Base-by-base conservation (phyloP, 2,329 filamentous ascomycete species). In the Monosporascus sp. region DNA sequence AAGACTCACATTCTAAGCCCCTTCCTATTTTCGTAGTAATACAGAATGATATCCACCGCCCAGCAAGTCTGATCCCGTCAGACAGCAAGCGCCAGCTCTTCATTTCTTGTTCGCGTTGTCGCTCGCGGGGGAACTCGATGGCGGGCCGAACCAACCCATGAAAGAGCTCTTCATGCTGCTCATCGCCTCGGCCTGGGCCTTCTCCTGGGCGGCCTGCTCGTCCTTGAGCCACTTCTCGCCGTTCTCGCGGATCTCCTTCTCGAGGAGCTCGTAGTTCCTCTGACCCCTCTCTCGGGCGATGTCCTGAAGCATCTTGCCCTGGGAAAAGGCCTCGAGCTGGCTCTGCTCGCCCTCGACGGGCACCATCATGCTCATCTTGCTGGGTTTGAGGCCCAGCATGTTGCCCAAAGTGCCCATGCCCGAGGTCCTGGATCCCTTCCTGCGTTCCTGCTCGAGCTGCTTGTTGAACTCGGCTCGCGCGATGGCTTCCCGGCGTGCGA, bases 281-380 rank as follows among this genome's bases (percentile, higher is more conserved):
- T 92, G 89, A 37, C 94, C 94, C 49, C 91, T 83, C 74, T 99
- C 94, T 49, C 94, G 86, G 49, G 94, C 91, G 70, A 96, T 86
- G 68, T 99, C 94, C 73, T 92, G 91, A 60, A 97, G 78, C 90
- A 97, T 97, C 82, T 97, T 99, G 64, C 93, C 94, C 72, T 96
- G 86, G 2, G 88, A 86, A 57, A 94, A 83, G 14, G 89, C 91
- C 68, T 96, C 90, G 2, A 81, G 79, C 1, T 88, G 80, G 61
- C 80, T 85, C 58, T 83, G 79, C 67, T 92, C 87, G 49, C 89
- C 86, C 48, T 88, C 85, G 3, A 74, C 73, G 2, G 73, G 67
- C 53, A 81, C 78, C 74, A 81, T 81, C 65, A 81, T 77, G 67
- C 74, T 85, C 80, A 85, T 82, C 62, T 79, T 81, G 63, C 75